Conservation (phyloP, 1,284 basidiomycete species). For the Apiotrichum sp. region DNA sequence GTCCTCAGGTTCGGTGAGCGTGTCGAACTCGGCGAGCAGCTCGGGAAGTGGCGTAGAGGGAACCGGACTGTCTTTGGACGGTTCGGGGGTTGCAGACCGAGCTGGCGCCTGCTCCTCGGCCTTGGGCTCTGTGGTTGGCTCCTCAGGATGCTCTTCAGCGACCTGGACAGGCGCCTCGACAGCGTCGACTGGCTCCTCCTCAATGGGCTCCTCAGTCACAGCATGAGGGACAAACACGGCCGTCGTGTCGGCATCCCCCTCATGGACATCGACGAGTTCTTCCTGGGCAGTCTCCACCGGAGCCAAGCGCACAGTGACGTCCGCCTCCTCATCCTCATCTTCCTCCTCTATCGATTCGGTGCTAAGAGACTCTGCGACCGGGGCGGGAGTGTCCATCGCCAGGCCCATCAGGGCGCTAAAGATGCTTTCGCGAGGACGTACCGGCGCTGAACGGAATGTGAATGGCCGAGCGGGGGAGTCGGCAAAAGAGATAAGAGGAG, state of each 20-base stretch:
- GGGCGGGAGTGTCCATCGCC: neutral
- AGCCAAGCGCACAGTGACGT: neutral
- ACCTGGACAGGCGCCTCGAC: neutral
- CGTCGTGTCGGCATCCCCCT: neutral
- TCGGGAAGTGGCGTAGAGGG: neutral
- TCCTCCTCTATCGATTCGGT: neutral
- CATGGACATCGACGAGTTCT: neutral
- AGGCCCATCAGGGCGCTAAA: conserved; percentile 13
- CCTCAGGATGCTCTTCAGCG: too few relatives aligned
- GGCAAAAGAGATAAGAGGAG: conserved; percentile 15
- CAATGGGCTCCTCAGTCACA: neutral
- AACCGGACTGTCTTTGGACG: neutral
- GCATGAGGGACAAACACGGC: neutral
- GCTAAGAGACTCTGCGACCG: neutral
- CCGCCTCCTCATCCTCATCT: neutral
- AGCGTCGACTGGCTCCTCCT: neutral
- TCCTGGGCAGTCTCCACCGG: neutral
- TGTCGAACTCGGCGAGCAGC: neutral
- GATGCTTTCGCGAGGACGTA: neutral
- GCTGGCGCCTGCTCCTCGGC: too few relatives aligned
- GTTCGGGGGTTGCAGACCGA: neutral
- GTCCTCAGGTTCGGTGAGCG: neutral
- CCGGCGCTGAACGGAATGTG: conserved; percentile 1
- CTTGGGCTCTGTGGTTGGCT: too few relatives aligned
- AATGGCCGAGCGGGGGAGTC: conserved; percentile 10